A percentile compares a stretch with the other conserved stretches of the same genome.
phyloP scores from a whole-genome alignment of 2,329 filamentous ascomycete species.

The Calonectria henricotiae region DNA sequence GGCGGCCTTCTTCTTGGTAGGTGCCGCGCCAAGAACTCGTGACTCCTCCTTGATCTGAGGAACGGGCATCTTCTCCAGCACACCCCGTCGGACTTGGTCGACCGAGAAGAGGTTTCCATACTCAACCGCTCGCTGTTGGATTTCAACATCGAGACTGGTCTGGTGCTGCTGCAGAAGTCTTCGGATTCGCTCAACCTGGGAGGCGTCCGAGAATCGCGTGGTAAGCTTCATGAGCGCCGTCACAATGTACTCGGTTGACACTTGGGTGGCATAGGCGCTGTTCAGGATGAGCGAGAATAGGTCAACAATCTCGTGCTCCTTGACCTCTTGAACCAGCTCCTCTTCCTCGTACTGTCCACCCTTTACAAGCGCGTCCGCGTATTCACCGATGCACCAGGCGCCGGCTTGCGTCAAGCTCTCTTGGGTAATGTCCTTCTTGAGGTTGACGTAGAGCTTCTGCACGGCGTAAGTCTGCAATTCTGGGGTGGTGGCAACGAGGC shows the following conservation, averaged over 20 bases:
- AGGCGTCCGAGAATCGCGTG: constrained; percentile 84
- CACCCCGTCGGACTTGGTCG: constrained; percentile 88
- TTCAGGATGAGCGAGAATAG: constrained; percentile 93
- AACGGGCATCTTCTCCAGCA: constrained; percentile 97
- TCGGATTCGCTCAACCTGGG: constrained; percentile 90
- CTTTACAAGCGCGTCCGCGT: constrained; percentile 89
- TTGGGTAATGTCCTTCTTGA: constrained; percentile 98
- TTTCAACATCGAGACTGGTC: constrained; percentile 92
- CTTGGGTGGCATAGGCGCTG: constrained; percentile 93
- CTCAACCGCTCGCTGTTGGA: constrained; percentile 96
- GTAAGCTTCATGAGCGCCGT: constrained; percentile 96
- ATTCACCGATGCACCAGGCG: constrained; percentile 98
- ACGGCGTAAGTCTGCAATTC: constrained; percentile 97
- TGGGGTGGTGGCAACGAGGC: constrained; percentile 93
- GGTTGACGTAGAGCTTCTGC: constrained; percentile 90
- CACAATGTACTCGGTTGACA: constrained; percentile 95
- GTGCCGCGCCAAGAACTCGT: constrained; percentile 87
- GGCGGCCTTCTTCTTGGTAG: constrained; percentile 78
- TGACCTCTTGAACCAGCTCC: constrained; percentile 85
- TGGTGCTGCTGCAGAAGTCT: constrained; percentile 84
- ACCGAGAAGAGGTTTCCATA: constrained; percentile 95
- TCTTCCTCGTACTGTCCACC: constrained; percentile 96
- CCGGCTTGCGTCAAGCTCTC: constrained; percentile 94
- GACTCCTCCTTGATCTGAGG: constrained; percentile 98
- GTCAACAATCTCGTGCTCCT: constrained; percentile 92